Evolutionary conservation across 345 rosid genomes (phyloP).

Genomic region (Mangifera indica): DNA sequence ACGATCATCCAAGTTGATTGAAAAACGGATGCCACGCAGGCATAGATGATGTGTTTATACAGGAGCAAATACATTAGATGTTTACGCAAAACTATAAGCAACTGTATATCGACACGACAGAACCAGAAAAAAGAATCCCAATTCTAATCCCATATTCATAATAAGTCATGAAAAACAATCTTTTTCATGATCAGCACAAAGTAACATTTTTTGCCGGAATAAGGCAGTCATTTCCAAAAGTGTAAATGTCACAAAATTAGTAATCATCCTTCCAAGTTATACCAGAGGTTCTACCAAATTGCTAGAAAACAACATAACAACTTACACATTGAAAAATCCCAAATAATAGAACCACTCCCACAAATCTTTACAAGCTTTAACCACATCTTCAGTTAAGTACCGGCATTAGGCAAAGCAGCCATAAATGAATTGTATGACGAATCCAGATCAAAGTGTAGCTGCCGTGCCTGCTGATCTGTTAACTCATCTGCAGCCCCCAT

Average conservation of each 20-base stretch:
- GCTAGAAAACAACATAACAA: conserved; percentile 6
- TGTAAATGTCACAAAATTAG: conserved; percentile 17
- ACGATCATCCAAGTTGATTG: not conserved
- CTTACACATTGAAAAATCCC: conserved; percentile 6
- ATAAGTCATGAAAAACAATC: conserved; percentile 2
- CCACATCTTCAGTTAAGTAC: conserved; percentile 41
- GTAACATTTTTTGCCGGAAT: conserved; percentile 1
- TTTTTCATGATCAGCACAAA: conserved; percentile 5
- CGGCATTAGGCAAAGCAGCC: conserved; percentile 93
- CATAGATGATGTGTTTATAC: not conserved
- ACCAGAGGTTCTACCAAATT: not conserved
- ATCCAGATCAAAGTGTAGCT: conserved; percentile 91
- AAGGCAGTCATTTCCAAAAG: conserved; percentile 13
- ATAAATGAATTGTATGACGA: conserved; percentile 93
- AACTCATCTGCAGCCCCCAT: conserved; percentile 97
- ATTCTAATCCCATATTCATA: not conserved
- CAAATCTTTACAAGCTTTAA: conserved; percentile 16
- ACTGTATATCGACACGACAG: conserved; percentile 1
- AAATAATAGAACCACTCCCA: conserved; percentile 5
- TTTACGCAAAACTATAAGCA: not conserved
- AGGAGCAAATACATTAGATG: not conserved
- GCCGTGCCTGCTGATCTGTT: conserved; percentile 92
- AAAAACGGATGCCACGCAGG: not conserved
- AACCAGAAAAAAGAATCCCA: not conserved
- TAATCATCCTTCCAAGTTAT: conserved; percentile 7